phyloP scores from a whole-genome alignment of 2,329 filamentous ascomycete species.

The Fusarium cicatricum region DNA sequence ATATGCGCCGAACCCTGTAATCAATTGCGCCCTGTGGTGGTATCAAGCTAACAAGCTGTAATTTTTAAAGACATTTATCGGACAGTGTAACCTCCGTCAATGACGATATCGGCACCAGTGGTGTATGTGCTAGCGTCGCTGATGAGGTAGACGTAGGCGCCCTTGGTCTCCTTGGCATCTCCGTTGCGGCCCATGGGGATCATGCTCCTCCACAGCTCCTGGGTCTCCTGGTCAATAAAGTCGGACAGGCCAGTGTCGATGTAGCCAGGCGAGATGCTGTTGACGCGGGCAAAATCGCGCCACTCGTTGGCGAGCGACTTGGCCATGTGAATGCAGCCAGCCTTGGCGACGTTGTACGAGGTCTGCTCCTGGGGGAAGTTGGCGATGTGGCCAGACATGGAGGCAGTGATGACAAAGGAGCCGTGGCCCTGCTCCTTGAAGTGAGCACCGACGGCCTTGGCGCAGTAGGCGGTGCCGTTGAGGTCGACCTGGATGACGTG shows the following conservation, averaged over 20 bases:
- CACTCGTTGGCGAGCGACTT: conserved; percentile 68
- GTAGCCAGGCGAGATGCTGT: conserved; percentile 73
- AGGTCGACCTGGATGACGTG: conserved; percentile 70
- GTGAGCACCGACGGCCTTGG: conserved; percentile 68
- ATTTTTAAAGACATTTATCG: conserved; percentile 46
- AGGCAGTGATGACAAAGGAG: conserved; percentile 74
- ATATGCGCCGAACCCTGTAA: not conserved
- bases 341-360: conserved; percentile 72
- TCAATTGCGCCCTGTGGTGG: not conserved
- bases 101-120: conserved; percentile 74
- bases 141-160: conserved; percentile 79
- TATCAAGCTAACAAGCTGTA: conserved; percentile 19
- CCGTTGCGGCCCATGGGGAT: conserved; percentile 78
- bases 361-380: conserved; percentile 75
- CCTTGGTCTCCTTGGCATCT: conserved; percentile 74
- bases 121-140: conserved; percentile 80
- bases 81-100: conserved; percentile 74
- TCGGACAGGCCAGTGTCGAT: conserved; percentile 73
- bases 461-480: conserved; percentile 74
- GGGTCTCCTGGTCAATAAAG: conserved; percentile 71
- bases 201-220: conserved; percentile 77
- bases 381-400: conserved; percentile 75
- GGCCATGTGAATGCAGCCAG: conserved; percentile 60
- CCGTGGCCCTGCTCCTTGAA: conserved; percentile 71
- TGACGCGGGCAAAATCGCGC: conserved; percentile 72